Evolutionary conservation across 306 rosid genomes (phyloP), one percentile per base, ranked within the genome.

Genomic region (Acacia melanoxylon): DNA sequence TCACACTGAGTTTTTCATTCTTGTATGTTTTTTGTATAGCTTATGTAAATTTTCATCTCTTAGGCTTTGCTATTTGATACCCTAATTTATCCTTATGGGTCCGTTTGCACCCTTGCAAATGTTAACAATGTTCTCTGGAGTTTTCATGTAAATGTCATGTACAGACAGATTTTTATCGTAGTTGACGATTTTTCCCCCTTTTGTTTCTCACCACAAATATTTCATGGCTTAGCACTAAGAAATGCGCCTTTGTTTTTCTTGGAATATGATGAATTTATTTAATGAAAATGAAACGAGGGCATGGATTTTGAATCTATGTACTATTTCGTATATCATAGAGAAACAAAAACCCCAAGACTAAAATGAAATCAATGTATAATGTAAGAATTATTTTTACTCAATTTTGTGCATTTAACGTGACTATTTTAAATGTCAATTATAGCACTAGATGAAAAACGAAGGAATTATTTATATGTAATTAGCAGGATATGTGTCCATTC

Each of bases 1-100:
- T 58, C 90, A 40, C 91, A 85, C n/a, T 71, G 68, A 87, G 74
- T n/a, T 48, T 7, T 51, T 73, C 14, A 48, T 37, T 25, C 46
- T 72, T 45, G 20, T 12, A 54, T 11, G 5, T 54, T 54, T 7
- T 54, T 20, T 19, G 14, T 20, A 2, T 69, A 65, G 17, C 24
- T 33, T 82, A 17, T 78, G 68, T 81, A 68, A 68, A 68, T 68
- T 11, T 37, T 19, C 0, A 16, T 68, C 15, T 33, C 10, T 13
- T 69, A 58, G 79, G 68, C 74, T 25, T 29, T 71, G 58, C 75
- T 68, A 29, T 67, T 44, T 42, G 24, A 19, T 61, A n/a, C 42
- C 41, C 27, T 41, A 4, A 63, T 72, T 73, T 63, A 58, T 35
- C 71, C 37, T 68, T 19, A 25, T 72, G 22, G 70, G 27, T 42